Evolutionary conservation across 208 protist species (phyloP).

Genomic region (Trypanosomatidae sp.): DNA sequence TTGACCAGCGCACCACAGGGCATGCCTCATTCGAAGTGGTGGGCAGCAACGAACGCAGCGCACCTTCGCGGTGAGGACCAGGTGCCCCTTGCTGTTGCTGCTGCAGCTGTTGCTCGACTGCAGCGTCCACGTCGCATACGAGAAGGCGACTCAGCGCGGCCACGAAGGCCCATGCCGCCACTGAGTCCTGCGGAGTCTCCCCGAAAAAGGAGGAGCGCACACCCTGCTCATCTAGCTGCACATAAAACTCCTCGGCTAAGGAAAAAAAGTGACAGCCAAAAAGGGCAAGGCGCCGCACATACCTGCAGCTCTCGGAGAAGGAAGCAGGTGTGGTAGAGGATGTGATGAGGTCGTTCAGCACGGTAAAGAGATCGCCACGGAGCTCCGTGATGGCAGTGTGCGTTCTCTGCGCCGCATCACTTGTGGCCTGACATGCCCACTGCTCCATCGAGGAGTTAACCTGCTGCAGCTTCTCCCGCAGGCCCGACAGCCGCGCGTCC

Average conservation of each 20-base stretch:
- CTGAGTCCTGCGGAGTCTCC: constrained; percentile 17
- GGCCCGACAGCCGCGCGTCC: constrained; percentile 12
- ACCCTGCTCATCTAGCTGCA: constrained; percentile 25
- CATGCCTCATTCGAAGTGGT: constrained; percentile 27
- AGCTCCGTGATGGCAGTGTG: constrained; percentile 21
- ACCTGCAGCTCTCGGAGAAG: neutral
- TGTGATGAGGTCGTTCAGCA: constrained; percentile 2
- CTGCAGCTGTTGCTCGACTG: constrained; percentile 12
- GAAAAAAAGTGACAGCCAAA: constrained; percentile 29
- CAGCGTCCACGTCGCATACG: constrained; percentile 24
- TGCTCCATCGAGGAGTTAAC: constrained; percentile 12
- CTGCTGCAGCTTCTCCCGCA: constrained; percentile 4
- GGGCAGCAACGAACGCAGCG: constrained; percentile 25
- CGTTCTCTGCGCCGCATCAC: constrained; percentile 3
- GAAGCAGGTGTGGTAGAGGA: neutral
- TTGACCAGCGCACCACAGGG: constrained; percentile 51
- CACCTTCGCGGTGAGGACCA: constrained; percentile 23
- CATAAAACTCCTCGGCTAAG: constrained; percentile 41
- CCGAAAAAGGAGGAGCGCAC: constrained; percentile 16
- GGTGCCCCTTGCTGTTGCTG: neutral
- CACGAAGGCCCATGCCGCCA: constrained; percentile 27
- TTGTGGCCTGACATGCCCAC: constrained; percentile 10
- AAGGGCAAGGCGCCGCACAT: constrained; percentile 18
- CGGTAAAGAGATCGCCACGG: constrained; percentile 1
- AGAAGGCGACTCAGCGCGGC: constrained; percentile 36